Evolutionary conservation across 2,329 filamentous ascomycete species (phyloP).

Genomic region (Xylariales sp.): DNA sequence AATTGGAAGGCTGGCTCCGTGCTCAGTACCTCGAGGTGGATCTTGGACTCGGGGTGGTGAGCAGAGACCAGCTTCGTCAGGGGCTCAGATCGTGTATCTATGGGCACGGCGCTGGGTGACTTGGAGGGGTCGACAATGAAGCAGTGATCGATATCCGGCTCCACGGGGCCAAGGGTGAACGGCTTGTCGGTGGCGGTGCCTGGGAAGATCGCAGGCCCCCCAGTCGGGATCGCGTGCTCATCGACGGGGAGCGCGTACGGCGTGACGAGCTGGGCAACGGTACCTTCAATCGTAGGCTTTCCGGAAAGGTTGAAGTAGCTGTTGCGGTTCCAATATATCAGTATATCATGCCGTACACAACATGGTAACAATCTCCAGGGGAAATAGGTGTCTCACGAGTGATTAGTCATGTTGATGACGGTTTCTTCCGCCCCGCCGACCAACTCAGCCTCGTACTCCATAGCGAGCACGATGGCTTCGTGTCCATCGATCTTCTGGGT

Average conservation of each 20-base stretch:
- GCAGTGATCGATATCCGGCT: slow-evolving; percentile 84
- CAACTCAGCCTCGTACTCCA: slow-evolving; percentile 87
- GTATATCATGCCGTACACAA: background rate
- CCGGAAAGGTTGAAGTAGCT: slow-evolving; percentile 64
- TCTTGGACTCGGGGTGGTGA: slow-evolving; percentile 65
- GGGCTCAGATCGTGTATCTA: slow-evolving; percentile 61
- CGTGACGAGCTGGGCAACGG: slow-evolving; percentile 62
- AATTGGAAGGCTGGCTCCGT: slow-evolving; percentile 97
- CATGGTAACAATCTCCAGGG: too few species aligned
- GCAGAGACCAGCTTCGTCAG: slow-evolving; percentile 67
- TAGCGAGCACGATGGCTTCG: slow-evolving; percentile 67
- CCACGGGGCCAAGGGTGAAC: slow-evolving; percentile 67
- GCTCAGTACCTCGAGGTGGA: slow-evolving; percentile 83
- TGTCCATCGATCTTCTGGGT: slow-evolving; percentile 59
- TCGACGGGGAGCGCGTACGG: slow-evolving; percentile 70
- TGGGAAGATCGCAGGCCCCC: slow-evolving; percentile 59
- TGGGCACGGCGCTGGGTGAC: slow-evolving; percentile 52
- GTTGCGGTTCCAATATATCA: slow-evolving; percentile 7
- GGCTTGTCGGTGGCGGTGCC: slow-evolving; percentile 59
- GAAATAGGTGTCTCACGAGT: slow-evolving; percentile 60
- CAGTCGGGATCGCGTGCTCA: slow-evolving; percentile 67
- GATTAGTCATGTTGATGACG: slow-evolving; percentile 89
- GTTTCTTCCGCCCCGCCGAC: slow-evolving; percentile 82
- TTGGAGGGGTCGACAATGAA: slow-evolving; percentile 65
- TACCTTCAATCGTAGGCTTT: slow-evolving; percentile 48